Evolutionary conservation across 306 rosid species (phyloP).

Genomic region (Pyrus bretschneideri): DNA sequence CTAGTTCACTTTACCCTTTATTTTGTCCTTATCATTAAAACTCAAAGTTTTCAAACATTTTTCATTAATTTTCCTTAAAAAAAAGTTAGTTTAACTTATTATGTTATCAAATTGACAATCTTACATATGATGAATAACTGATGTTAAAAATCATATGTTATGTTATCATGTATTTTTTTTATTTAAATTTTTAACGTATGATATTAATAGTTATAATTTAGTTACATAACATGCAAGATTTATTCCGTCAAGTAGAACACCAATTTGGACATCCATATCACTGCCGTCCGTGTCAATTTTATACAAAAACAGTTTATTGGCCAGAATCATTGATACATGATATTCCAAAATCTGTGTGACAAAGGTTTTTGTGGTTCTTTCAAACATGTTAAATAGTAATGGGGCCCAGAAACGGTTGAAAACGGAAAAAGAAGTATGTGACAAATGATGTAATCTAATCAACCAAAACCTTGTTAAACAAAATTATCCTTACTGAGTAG

Average conservation of each 20-base stretch:
- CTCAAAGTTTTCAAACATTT: no score
- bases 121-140: no score
- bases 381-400: background rate
- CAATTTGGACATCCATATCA: background rate
- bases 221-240: background rate
- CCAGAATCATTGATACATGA: background rate
- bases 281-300: background rate
- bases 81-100: no score
- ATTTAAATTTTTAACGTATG: background rate
- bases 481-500: background rate
- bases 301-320: background rate
- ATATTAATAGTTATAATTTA: background rate
- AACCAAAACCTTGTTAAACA: background rate
- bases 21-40: no score
- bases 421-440: background rate
- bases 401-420: slow-evolving; percentile 8
- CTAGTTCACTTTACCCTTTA: no score
- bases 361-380: background rate
- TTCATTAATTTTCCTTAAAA: no score
- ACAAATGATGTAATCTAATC: background rate
- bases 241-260: background rate
- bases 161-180: background rate
- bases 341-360: background rate
- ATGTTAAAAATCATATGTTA: background rate
- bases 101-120: no score